These are phyloP conservation scores for Eucalyptus caleyi DNA, from an alignment of 345 rosid species.

Conservation along the genomic window DNA sequence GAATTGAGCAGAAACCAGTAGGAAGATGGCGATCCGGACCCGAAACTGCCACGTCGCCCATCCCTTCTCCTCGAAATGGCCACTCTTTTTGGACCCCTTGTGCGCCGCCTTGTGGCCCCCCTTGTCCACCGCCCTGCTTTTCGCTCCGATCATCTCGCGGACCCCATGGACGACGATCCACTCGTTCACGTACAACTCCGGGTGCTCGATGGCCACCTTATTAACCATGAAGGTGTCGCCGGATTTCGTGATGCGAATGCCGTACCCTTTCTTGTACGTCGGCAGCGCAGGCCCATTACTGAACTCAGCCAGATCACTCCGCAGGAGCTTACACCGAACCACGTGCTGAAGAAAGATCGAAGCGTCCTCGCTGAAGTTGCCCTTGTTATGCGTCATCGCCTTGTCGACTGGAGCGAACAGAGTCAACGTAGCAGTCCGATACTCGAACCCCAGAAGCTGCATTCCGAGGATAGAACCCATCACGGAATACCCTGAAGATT, in stretches of 20 bases:
- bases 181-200: constrained; percentile 17
- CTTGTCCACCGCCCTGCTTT: not conserved
- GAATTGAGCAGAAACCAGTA: not conserved
- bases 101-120: not conserved
- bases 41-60: not conserved
- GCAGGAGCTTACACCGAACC: constrained; percentile 14
- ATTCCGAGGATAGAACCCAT: constrained; percentile 32
- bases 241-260: constrained; percentile 8
- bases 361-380: constrained; percentile 4
- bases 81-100: not conserved
- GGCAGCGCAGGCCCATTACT: constrained; percentile 4
- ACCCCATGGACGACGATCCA: constrained; percentile 31
- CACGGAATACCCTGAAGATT: constrained; percentile 18
- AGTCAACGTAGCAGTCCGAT: constrained; percentile 8
- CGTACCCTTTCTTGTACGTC: constrained; percentile 15
- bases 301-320: constrained; percentile 16
- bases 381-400: not conserved
- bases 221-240: constrained; percentile 16
- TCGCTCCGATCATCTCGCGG: not conserved
- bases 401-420: constrained; percentile 32
- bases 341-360: constrained; percentile 21
- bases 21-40: not conserved
- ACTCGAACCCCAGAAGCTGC: constrained; percentile 19
- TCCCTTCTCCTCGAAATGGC: not conserved
- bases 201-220: constrained; percentile 4